Evolutionary conservation across 73 alveolate species (phyloP), one percentile per base, ranked within the genome.

Genomic region (Tetrahymena elliotti): DNA sequence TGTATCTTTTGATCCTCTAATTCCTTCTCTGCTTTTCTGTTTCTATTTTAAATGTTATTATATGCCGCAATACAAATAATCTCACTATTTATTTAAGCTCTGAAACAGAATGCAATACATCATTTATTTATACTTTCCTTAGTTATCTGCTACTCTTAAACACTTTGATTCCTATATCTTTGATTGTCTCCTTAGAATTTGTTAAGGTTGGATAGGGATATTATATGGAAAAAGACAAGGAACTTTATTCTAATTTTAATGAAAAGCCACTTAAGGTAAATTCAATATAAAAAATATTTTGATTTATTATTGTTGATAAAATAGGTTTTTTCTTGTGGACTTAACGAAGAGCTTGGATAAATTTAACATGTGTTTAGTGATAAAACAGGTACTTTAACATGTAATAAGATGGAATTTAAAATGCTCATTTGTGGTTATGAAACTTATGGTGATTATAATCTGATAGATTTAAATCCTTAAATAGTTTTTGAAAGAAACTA

Each of bases 311-410:
- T 68, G 33, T 24, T 27, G 16, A 22, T 3, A 68, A 68, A 16
- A 24, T 27, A 68, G 88, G 88, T 68, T 8, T 68, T 53, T 96
- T 94, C 98, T 2, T 94, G 96, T 52, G 94, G 97, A 35, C 95
- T 98, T 41, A 98, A 98, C 96, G 99, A 97, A 95, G 99, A 98
- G 94, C 93, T 98, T 82, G 99, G 99, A 1, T 84, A 97, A 92
- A 97, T 98, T 10, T 97, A 98, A 92, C 96, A 98, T 96, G 97
- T 97, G 38, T 98, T 98, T 94, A 96, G 98, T 31, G 99, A 98
- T 96, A 98, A 98, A 94, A 98, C 99, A n/a, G 99, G 99, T 88
- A 97, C 99, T 27, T 93, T 97, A 52, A 97, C 99, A 13, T 97
- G 98, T 41, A 97, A 97, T 93, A 95, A 96, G 94, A 97, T 97